A percentile compares a stretch with the other conserved stretches of the same genome.
phyloP scores from a whole-genome alignment of 495 filamentous ascomycete species.

The Tuber indicum region DNA sequence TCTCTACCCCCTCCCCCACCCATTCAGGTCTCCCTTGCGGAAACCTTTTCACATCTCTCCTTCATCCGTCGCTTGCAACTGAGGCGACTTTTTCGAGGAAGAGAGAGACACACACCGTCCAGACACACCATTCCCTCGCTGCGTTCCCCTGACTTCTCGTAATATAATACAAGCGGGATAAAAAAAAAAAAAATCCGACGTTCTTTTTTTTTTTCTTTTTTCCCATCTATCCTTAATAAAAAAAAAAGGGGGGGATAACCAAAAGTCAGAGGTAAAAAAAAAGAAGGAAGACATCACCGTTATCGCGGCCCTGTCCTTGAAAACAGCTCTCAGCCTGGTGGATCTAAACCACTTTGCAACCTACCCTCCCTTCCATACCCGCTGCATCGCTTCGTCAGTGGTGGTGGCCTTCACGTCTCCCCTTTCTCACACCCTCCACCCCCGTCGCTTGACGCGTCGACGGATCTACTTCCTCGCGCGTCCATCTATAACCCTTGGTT shows the following conservation, averaged over 20 bases:
- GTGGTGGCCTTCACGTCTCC: not conserved
- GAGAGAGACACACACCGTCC: not conserved
- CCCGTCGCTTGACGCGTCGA: not conserved
- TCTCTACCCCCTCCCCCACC: not conserved
- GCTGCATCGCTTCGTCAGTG: not conserved
- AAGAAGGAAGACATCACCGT: not conserved
- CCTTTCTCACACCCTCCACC: not conserved
- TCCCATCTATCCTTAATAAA: not conserved
- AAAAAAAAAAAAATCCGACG: not conserved
- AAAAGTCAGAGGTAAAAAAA: constrained; percentile 1
- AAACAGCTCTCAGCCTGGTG: not conserved
- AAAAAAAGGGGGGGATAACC: not conserved
- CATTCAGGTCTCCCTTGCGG: not conserved
- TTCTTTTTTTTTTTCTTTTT: not conserved
- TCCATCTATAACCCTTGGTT: not conserved
- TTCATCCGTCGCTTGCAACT: not conserved
- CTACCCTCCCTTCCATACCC: not conserved
- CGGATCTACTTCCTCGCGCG: not conserved
- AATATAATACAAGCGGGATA: not conserved
- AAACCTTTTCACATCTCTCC: constrained; percentile 1
- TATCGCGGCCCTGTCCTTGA: not conserved
- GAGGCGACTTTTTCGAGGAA: not conserved
- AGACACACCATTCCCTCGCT: not conserved
- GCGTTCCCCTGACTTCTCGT: not conserved
- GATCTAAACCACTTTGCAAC: not conserved